Percentiles rank a stretch among this genome's conserved stretches.
Conservation (phyloP, 495 filamentous ascomycete species). For the Neurospora sp. region DNA sequence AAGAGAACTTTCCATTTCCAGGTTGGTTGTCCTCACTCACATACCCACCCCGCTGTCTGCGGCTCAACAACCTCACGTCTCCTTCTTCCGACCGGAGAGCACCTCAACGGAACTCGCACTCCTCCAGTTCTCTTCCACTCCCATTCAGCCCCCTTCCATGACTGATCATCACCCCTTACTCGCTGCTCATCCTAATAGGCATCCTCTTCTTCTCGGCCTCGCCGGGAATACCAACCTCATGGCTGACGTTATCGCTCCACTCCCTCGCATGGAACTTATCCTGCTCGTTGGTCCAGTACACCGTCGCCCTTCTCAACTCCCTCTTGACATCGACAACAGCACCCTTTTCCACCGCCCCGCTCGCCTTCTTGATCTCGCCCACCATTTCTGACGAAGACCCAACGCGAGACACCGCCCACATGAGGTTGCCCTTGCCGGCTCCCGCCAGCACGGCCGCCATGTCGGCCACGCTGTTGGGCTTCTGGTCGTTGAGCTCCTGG, state of each 20-base stretch:
- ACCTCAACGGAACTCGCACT: neutral
- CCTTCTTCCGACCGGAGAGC: neutral
- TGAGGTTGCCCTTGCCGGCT: slow-evolving; percentile 33
- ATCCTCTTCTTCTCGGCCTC: slow-evolving; percentile 18
- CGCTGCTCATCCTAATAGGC: neutral
- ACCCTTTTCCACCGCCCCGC: slow-evolving; percentile 10
- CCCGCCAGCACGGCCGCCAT: slow-evolving; percentile 65
- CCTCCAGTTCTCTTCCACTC: neutral
- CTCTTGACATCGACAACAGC: slow-evolving; percentile 6
- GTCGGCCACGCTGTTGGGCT: slow-evolving; percentile 80
- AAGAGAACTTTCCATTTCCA: neutral
- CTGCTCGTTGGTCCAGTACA: slow-evolving; percentile 61
- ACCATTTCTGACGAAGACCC: slow-evolving; percentile 22
- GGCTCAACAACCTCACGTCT: neutral
- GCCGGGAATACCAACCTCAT: slow-evolving; percentile 32
- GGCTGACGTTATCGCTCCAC: slow-evolving; percentile 63
- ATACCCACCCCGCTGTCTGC: neutral
- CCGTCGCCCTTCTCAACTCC: slow-evolving; percentile 28
- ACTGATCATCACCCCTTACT: neutral
- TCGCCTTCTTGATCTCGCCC: slow-evolving; percentile 17
- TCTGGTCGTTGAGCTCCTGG: slow-evolving; percentile 68
- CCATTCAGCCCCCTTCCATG: neutral
- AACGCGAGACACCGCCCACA: slow-evolving; percentile 26
- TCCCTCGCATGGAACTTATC: slow-evolving; percentile 54
- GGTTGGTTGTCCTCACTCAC: neutral